These are phyloP conservation scores for Saccharomyces paradoxus DNA, from an alignment of 805 yeast species.

Conservation along the genomic window DNA sequence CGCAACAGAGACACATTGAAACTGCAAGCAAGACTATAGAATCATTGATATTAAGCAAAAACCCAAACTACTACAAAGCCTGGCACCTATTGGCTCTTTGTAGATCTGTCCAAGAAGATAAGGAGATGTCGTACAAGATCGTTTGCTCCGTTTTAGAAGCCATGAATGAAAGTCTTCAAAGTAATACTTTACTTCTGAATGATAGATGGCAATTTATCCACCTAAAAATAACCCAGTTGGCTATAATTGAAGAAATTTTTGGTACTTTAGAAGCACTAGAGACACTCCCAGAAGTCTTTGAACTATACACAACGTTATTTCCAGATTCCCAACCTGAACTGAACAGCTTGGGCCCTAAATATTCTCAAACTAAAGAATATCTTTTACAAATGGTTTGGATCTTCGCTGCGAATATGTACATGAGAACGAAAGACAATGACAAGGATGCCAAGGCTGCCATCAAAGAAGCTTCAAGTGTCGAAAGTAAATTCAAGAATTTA, in stretches of 20 bases:
- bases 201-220: slow-evolving; percentile 48
- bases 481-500: slow-evolving; percentile 35
- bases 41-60: slow-evolving; percentile 38
- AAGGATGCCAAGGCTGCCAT: slow-evolving; percentile 64
- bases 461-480: slow-evolving; percentile 56
- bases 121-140: slow-evolving; percentile 47
- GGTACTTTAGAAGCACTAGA: slow-evolving; percentile 57
- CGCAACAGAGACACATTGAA: slow-evolving; percentile 36
- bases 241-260: slow-evolving; percentile 53
- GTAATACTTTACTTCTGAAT: slow-evolving; percentile 7
- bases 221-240: slow-evolving; percentile 66
- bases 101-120: slow-evolving; percentile 53
- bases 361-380: slow-evolving; percentile 27
- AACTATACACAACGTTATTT: slow-evolving; percentile 46
- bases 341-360: slow-evolving; percentile 9
- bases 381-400: slow-evolving; percentile 64
- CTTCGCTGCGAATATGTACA: slow-evolving; percentile 59
- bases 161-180: slow-evolving; percentile 28
- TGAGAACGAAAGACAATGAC: slow-evolving; percentile 38
- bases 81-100: slow-evolving; percentile 63
- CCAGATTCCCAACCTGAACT: slow-evolving; percentile 1
- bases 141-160: slow-evolving; percentile 45
- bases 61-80: slow-evolving; percentile 49
- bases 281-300: slow-evolving; percentile 57
- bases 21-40: slow-evolving; percentile 42